Evolutionary conservation across 2,329 filamentous ascomycete species (phyloP).

Genomic region (Colletotrichum tanaceti): DNA sequence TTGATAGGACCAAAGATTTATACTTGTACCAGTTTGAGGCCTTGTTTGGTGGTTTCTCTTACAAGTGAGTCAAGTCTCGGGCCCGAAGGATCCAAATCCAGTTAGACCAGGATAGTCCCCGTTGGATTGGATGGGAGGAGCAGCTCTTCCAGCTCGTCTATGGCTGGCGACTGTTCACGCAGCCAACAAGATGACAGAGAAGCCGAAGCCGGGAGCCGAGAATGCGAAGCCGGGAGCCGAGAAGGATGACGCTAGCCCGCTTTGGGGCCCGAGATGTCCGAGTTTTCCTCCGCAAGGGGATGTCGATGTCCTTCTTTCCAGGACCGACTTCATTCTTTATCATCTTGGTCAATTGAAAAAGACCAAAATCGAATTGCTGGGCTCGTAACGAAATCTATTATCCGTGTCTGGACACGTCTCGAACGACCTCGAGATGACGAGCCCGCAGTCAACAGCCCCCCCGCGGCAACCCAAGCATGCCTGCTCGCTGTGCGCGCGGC

Average conservation of each 20-base stretch:
- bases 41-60: no score
- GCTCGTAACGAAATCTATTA: no score
- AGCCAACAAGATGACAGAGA: neutral
- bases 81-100: neutral
- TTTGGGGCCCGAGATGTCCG: neutral
- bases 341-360: no score
- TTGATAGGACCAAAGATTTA: neutral
- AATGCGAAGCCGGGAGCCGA: neutral
- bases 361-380: neutral
- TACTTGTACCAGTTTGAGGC: no score
- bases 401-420: no score
- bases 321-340: neutral
- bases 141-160: neutral
- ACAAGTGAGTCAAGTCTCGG: neutral
- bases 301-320: no score
- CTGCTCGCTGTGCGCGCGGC: conserved; percentile 52
- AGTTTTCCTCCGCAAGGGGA: neutral
- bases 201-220: conserved; percentile 7
- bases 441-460: neutral
- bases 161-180: neutral
- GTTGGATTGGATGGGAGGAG: neutral
- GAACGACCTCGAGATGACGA: neutral
- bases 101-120: neutral
- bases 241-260: neutral
- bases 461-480: conserved; percentile 35